A percentile compares a stretch with the other conserved stretches of the same genome.
Conservation (phyloP, 202 grass and related monocot species). For the Digitaria exilis region DNA sequence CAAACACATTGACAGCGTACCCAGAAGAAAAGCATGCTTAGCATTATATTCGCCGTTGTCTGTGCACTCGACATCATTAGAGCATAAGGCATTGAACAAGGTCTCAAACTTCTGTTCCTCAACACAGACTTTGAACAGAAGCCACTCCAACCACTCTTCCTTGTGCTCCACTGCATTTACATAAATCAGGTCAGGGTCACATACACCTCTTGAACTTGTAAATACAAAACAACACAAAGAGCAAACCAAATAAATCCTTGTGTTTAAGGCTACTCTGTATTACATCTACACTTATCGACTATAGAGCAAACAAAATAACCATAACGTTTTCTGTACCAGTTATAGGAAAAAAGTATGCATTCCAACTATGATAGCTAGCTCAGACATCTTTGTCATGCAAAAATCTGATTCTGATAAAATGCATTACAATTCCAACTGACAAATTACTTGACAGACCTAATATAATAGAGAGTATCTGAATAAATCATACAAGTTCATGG, state of each 20-base stretch:
- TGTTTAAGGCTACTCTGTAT: not conserved
- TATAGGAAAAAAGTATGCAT: not conserved
- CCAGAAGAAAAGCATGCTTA: slow-evolving; percentile 73
- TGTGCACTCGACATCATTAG: slow-evolving; percentile 29
- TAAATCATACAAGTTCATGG: not conserved
- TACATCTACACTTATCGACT: not conserved
- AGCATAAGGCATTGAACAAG: slow-evolving; percentile 61
- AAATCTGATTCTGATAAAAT: not conserved
- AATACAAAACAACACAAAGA: slow-evolving; percentile 5
- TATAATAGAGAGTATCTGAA: not conserved
- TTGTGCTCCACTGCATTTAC: slow-evolving; percentile 62
- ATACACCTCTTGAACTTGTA: not conserved
- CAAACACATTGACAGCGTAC: slow-evolving; percentile 70
- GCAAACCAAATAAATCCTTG: not conserved
- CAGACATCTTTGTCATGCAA: not conserved
- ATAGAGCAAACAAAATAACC: not conserved
- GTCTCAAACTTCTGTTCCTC: slow-evolving; percentile 64
- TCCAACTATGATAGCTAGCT: slow-evolving; percentile 2
- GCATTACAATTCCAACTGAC: not conserved
- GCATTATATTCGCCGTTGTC: slow-evolving; percentile 38
- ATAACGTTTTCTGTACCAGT: not conserved
- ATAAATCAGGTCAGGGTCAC: slow-evolving; percentile 29
- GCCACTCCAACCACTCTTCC: slow-evolving; percentile 94
- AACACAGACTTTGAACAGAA: slow-evolving; percentile 83
- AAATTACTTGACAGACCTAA: not conserved